Base-by-base conservation (phyloP, 139 green algal genomes). In the Nannochloris sp. region DNA sequence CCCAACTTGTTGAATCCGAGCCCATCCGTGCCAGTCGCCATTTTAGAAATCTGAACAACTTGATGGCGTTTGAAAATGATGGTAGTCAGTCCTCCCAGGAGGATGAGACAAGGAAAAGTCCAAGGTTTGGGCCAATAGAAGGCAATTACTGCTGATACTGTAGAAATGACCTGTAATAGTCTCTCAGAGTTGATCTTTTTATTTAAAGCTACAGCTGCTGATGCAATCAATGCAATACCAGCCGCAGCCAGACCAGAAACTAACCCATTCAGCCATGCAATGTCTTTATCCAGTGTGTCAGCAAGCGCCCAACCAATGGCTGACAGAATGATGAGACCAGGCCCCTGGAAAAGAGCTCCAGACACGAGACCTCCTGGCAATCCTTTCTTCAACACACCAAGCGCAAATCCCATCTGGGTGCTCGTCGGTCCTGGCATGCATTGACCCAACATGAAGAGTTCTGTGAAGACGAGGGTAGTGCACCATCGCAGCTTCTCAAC, bases 371-470 rank as follows among this genome's bases (percentile, higher is more conserved):
- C 84, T 25, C 84, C 84, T 60, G 74, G 23, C 1, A 88, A 68
- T 18, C 91, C 91, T 59, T 86, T 86, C 70, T 95, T 90, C 25
- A 88, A 69, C 29, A 48, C 57, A 31, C 64, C 64, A 2, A 78
- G 36, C 6, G 59, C 57, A 66, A 77, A 78, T 34, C 48, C 44
- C 64, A 80, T 74, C 55, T 76, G 83, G 62, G 90, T 96, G 44
- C 79, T 90, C 15, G 89, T 90, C 46, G 91, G 91, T 3, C 91
- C 91, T 1, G 90, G 90, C 61, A 96, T 69, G 75, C 84, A 93
- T 69, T 93, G 83, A 1, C 81, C 82, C 61, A 97, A 74, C 24
- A 87, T 82, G 24, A 96, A 84, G 19, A 97, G 79, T 79, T 97
- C 91, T 25, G 82, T 77, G 62, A 93, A 97, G 7, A 92, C 73